These are phyloP conservation scores for Schizopora paradoxa DNA, from an alignment of 1,284 basidiomycete genomes.

Conservation along the genomic window DNA sequence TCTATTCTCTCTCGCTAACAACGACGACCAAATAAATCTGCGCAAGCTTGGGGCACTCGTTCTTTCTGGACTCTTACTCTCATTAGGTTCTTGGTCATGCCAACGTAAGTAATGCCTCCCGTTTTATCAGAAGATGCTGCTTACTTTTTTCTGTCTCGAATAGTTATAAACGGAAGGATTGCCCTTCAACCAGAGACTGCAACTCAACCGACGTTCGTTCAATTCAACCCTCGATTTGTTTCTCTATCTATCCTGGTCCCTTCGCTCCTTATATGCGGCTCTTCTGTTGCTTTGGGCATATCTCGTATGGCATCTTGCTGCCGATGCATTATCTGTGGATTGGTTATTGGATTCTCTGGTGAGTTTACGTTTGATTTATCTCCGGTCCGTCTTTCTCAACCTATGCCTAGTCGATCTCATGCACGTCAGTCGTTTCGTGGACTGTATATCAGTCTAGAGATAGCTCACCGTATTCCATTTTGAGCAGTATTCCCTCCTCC, in stretches of 20 bases:
- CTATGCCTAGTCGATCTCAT: conserved; percentile 9
- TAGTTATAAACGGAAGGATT: background rate
- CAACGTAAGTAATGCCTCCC: conserved; percentile 8
- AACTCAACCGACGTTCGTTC: conserved; percentile 1
- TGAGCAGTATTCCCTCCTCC: background rate
- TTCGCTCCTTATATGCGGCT: conserved; percentile 2
- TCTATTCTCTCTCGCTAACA: background rate
- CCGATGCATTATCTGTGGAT: conserved; percentile 4
- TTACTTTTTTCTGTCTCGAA: background rate
- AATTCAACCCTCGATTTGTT: conserved; percentile 11
- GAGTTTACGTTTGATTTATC: background rate
- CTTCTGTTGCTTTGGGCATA: conserved; percentile 4
- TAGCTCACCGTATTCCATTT: background rate
- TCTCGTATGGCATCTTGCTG: background rate
- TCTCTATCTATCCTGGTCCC: conserved; percentile 11
- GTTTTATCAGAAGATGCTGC: background rate
- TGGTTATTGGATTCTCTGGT: conserved; percentile 15
- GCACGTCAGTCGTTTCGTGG: conserved; percentile 7
- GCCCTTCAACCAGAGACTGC: conserved; percentile 4
- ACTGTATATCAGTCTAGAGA: too few species aligned
- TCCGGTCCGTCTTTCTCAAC: background rate
- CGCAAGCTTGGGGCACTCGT: background rate
- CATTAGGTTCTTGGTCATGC: conserved; percentile 13
- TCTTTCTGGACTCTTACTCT: conserved; percentile 4
- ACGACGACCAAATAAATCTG: background rate